Evolutionary conservation across 2,329 filamentous ascomycete species (phyloP).

Genomic region (Microascus cirrosus): DNA sequence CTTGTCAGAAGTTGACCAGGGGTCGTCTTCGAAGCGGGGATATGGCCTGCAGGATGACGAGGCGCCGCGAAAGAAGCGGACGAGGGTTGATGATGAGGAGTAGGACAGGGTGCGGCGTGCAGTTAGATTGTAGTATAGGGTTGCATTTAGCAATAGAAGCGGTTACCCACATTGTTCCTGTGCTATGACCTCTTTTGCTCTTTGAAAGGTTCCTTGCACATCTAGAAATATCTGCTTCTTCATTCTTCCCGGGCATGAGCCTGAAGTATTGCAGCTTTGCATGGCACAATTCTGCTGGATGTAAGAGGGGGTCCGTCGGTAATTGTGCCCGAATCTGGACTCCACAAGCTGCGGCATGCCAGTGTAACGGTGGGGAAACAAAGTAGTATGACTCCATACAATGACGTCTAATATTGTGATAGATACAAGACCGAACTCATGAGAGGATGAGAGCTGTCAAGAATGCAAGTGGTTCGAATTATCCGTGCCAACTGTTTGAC

Average conservation of each 20-base stretch:
- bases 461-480: no score
- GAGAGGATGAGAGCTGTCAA: no score
- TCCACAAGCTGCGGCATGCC: background rate
- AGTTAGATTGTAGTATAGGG: background rate
- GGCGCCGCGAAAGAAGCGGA: slow-evolving; percentile 53
- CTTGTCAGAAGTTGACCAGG: slow-evolving; percentile 64
- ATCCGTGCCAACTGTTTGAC: no score
- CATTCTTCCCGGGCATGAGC: no score
- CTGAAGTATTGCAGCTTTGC: no score
- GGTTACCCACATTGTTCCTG: background rate
- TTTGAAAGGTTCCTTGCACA: background rate
- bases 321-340: background rate
- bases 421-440: background rate
- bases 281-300: no score
- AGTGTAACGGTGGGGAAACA: background rate
- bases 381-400: background rate
- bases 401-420: background rate
- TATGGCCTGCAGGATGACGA: slow-evolving; percentile 64
- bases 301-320: no score
- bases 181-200: background rate
- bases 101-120: background rate
- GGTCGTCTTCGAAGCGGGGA: slow-evolving; percentile 54
- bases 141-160: background rate
- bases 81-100: slow-evolving; percentile 63
- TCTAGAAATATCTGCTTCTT: no score